Percentiles rank a stretch among this genome's conserved stretches.
Conservation (phyloP, 2,329 filamentous ascomycete species). For the Nemania sp. region DNA sequence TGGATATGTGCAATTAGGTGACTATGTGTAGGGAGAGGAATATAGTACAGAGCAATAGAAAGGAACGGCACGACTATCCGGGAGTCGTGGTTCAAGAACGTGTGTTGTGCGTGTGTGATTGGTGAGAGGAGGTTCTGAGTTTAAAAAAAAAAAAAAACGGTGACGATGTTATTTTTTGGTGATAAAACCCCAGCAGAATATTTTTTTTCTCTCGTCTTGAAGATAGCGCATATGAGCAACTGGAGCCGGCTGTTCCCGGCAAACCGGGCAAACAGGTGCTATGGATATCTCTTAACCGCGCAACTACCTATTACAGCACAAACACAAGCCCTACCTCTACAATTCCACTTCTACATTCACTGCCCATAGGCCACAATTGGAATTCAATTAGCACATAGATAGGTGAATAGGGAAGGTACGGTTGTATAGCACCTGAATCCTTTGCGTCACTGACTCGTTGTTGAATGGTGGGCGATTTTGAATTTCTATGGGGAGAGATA, state of each 20-base stretch:
- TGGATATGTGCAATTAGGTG: slow-evolving; percentile 31
- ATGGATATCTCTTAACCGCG: slow-evolving; percentile 23
- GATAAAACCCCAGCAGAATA: slow-evolving; percentile 21
- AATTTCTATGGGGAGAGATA: background rate
- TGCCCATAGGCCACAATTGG: too few relatives aligned
- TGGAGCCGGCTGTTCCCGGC: slow-evolving; percentile 39
- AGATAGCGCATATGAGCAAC: slow-evolving; percentile 14
- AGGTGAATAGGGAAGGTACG: too few relatives aligned
- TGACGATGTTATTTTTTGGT: slow-evolving; percentile 17
- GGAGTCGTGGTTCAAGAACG: slow-evolving; percentile 19
- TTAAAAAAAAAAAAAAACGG: too few relatives aligned
- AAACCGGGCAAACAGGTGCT: slow-evolving; percentile 33
- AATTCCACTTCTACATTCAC: too few relatives aligned
- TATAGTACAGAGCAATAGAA: slow-evolving; percentile 38
- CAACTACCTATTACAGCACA: background rate
- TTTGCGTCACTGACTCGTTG: background rate
- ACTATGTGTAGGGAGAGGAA: slow-evolving; percentile 26
- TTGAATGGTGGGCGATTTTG: background rate
- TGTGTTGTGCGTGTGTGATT: too few relatives aligned
- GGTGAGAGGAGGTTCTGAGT: too few relatives aligned
- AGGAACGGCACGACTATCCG: slow-evolving; percentile 34
- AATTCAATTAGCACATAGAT: too few relatives aligned
- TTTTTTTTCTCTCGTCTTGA: slow-evolving; percentile 25
- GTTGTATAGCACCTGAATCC: background rate
- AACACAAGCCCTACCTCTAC: too few relatives aligned